Conservation (phyloP, 2,329 filamentous ascomycete species). For the Colletotrichum cordylinicola region DNA sequence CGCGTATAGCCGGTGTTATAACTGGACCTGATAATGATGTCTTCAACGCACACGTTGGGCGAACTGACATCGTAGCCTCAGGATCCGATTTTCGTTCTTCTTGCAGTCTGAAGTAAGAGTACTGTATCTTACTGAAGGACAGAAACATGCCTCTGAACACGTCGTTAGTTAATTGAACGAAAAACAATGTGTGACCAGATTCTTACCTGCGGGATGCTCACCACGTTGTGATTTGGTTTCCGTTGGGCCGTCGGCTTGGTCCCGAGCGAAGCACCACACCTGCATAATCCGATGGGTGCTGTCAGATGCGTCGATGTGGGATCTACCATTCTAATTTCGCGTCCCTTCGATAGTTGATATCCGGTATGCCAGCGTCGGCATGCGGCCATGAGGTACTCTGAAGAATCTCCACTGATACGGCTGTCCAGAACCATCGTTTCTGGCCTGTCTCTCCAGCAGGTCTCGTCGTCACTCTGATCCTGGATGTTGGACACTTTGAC, state of each 20-base stretch:
- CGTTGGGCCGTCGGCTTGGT: background rate
- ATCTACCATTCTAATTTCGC: background rate
- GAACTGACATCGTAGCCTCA: background rate
- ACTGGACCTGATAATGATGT: background rate
- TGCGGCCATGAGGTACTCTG: background rate
- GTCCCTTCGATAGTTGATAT: background rate
- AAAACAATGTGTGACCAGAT: background rate
- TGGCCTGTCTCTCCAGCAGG: background rate
- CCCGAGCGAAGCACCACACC: background rate
- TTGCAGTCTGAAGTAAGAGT: background rate
- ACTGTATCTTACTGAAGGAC: background rate
- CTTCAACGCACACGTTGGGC: background rate
- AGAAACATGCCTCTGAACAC: background rate
- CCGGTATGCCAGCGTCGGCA: background rate
- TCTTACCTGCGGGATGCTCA: background rate
- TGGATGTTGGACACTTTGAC: background rate
- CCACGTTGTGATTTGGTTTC: background rate
- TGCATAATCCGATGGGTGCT: background rate
- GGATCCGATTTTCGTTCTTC: background rate
- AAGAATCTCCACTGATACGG: background rate
- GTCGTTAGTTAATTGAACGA: background rate
- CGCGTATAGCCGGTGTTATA: too few relatives aligned
- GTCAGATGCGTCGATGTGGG: background rate
- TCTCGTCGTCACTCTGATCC: background rate
- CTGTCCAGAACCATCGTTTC: background rate